Evolutionary conservation across 176 grass and related monocot genomes (phyloP).

Genomic region (Guadua angustifolia): DNA sequence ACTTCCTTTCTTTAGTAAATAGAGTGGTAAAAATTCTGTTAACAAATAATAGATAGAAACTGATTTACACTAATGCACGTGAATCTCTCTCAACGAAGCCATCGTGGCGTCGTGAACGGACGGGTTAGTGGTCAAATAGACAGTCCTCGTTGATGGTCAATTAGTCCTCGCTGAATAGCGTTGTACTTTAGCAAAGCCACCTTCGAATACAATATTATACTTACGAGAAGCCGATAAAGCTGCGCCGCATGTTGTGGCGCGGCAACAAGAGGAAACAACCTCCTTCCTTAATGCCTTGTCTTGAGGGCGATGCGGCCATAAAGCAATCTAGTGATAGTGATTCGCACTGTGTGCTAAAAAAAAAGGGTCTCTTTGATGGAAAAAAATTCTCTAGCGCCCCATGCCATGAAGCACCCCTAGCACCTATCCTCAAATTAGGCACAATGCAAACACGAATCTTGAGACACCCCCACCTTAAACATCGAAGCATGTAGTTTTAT

Average conservation of each 20-base stretch:
- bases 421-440: too few species aligned
- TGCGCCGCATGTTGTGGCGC: conserved; percentile 41
- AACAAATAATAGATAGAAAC: too few species aligned
- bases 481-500: too few species aligned
- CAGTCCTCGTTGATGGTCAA: too few species aligned
- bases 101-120: conserved; percentile 15
- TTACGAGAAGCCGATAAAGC: not conserved
- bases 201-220: not conserved
- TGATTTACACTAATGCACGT: too few species aligned
- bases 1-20: too few species aligned
- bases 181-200: conserved; percentile 25
- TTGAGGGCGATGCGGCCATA: conserved; percentile 39
- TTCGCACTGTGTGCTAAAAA: not conserved
- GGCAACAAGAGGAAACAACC: conserved; percentile 42
- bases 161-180: not conserved
- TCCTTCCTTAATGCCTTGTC: conserved; percentile 48
- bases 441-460: too few species aligned
- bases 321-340: not conserved
- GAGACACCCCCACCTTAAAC: too few species aligned
- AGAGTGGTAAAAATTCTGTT: too few species aligned
- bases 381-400: too few species aligned
- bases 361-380: too few species aligned
- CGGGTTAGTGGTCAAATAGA: conserved; percentile 23
- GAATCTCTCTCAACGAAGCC: not conserved
- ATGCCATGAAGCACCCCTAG: too few species aligned